A percentile compares a stretch with the other conserved stretches of the same genome.
These are phyloP conservation scores for Acer campestre DNA, from an alignment of 345 rosid genomes.

Conservation along the genomic window DNA sequence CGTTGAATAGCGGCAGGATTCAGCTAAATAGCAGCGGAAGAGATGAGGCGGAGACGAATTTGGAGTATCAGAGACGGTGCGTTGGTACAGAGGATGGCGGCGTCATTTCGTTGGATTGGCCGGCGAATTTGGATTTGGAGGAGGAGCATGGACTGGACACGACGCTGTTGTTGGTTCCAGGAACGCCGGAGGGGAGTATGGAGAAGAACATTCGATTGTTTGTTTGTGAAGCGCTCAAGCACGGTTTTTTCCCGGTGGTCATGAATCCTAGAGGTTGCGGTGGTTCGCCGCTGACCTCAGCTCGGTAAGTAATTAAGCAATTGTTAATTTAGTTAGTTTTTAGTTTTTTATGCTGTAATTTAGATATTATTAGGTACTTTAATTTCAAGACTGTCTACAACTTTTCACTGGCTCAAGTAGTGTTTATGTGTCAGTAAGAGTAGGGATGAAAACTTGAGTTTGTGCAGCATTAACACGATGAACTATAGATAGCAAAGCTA, in stretches of 20 bases:
- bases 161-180: slow-evolving; percentile 77
- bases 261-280: slow-evolving; percentile 99
- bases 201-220: slow-evolving; percentile 53
- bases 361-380: neutral
- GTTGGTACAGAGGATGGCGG: slow-evolving; percentile 75
- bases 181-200: slow-evolving; percentile 81
- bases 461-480: neutral
- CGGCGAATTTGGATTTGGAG: slow-evolving; percentile 66
- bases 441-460: neutral
- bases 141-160: slow-evolving; percentile 87
- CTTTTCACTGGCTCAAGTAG: neutral
- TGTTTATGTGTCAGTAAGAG: neutral
- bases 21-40: slow-evolving; percentile 18
- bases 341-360: neutral
- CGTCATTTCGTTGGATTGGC: slow-evolving; percentile 87
- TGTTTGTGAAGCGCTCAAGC: slow-evolving; percentile 59
- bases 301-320: slow-evolving; percentile 53
- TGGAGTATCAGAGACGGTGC: slow-evolving; percentile 81
- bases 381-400: neutral
- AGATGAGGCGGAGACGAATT: slow-evolving; percentile 30
- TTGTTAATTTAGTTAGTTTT: neutral
- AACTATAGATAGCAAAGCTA: neutral
- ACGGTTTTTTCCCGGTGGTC: slow-evolving; percentile 82
- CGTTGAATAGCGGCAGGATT: slow-evolving; percentile 63
- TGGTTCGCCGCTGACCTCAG: slow-evolving; percentile 84